These are phyloP conservation scores for Phytophthora sp. DNA, from an alignment of 352 stramenopile genomes.

Conservation along the genomic window DNA sequence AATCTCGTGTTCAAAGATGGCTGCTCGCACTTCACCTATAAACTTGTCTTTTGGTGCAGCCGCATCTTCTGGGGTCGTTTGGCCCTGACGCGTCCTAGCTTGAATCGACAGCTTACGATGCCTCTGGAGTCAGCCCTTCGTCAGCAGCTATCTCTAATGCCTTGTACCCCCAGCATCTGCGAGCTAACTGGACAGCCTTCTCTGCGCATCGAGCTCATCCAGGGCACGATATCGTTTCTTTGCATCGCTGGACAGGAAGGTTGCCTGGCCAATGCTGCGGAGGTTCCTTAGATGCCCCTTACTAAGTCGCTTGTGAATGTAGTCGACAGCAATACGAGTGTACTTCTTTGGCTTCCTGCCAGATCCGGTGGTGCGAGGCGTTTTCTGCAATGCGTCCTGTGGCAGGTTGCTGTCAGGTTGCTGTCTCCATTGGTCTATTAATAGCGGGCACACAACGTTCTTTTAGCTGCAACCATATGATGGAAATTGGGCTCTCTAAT, in stretches of 20 bases:
- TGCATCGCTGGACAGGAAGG: constrained; percentile 3
- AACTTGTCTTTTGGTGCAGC: background rate
- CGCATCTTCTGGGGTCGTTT: constrained; percentile 17
- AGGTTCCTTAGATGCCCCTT: constrained; percentile 6
- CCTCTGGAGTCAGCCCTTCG: background rate
- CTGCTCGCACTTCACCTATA: background rate
- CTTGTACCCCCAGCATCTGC: constrained; percentile 7
- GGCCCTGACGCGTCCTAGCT: background rate
- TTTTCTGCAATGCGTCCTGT: background rate
- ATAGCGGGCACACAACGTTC: background rate
- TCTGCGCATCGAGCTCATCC: constrained; percentile 2
- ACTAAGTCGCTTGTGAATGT: constrained; percentile 3
- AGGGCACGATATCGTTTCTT: constrained; percentile 2
- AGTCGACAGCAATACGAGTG: constrained; percentile 15
- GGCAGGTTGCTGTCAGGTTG: too few relatives aligned
- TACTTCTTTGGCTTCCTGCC: constrained; percentile 6
- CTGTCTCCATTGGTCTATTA: background rate
- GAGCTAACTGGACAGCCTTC: constrained; percentile 1
- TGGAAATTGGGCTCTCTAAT: background rate
- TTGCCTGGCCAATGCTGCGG: background rate
- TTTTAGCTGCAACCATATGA: background rate
- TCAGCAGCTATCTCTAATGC: constrained; percentile 9
- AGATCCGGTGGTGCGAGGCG: constrained; percentile 3
- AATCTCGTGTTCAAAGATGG: constrained; percentile 10
- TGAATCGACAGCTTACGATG: constrained; percentile 10